Percentiles rank a stretch among this genome's conserved stretches.
Evolutionary conservation across 768 basidiomycete species (phyloP).

Genomic region (Pleurotus cornucopiae): DNA sequence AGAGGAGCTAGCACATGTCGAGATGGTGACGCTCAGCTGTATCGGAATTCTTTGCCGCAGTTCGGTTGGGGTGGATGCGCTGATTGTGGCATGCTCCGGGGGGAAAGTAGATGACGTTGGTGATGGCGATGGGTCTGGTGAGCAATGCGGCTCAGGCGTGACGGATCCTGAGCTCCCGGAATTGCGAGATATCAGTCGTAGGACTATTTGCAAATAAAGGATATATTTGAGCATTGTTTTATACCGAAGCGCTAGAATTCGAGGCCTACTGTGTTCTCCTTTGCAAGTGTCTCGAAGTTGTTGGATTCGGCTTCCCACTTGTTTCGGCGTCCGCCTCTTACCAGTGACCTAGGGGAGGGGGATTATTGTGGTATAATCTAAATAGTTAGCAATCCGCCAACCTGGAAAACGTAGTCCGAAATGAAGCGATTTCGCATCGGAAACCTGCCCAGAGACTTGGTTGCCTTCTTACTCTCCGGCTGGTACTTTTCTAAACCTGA

Average conservation of each 20-base stretch:
- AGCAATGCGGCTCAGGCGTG: background rate
- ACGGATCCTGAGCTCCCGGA: background rate
- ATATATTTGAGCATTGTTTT: background rate
- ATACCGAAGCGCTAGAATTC: background rate
- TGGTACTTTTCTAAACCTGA: constrained; percentile 47
- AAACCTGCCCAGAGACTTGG: constrained; percentile 46
- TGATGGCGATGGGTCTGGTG: background rate
- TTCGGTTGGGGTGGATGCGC: background rate
- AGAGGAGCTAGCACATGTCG: background rate
- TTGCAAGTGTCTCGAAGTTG: constrained; percentile 51
- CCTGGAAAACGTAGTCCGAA: constrained; percentile 50
- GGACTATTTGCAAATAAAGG: background rate
- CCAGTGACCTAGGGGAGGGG: constrained; percentile 30
- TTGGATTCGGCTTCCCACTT: constrained; percentile 56
- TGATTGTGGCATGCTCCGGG: background rate
- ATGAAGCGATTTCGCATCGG: constrained; percentile 61
- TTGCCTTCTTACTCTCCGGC: constrained; percentile 43
- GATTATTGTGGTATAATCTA: background rate
- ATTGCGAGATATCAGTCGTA: constrained; percentile 4
- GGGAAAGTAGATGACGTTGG: background rate
- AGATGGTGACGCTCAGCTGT: too few relatives aligned
- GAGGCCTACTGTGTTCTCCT: constrained; percentile 29
- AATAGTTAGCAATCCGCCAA: background rate
- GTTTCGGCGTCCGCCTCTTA: constrained; percentile 49
- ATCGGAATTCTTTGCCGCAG: background rate